Conservation (phyloP, 306 rosid genomes). For the Citrullus amarus region DNA sequence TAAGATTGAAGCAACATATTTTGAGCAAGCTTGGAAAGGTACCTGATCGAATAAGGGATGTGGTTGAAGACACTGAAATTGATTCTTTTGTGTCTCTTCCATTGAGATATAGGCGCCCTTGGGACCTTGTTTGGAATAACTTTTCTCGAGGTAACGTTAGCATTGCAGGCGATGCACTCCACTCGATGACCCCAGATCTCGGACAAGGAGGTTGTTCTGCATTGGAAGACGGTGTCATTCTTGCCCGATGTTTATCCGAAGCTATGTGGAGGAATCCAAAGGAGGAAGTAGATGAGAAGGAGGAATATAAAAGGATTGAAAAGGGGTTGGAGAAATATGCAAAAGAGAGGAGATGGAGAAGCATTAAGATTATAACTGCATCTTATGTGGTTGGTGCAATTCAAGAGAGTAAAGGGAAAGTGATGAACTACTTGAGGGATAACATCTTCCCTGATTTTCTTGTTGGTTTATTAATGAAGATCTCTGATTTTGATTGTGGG, state of each 20-base stretch:
- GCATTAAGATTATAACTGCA: constrained; percentile 19
- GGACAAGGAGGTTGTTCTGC: constrained; percentile 61
- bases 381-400: too few species aligned
- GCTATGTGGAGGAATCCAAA: not conserved
- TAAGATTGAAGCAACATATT: constrained; percentile 14
- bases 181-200: constrained; percentile 56
- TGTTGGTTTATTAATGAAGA: constrained; percentile 12
- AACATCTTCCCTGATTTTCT: constrained; percentile 7
- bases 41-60: not conserved
- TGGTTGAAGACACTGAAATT: too few species aligned
- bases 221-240: constrained; percentile 43
- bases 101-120: too few species aligned
- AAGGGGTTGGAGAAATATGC: constrained; percentile 23
- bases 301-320: constrained; percentile 11
- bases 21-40: constrained; percentile 19
- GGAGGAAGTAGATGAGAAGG: not conserved
- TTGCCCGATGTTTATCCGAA: constrained; percentile 18
- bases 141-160: constrained; percentile 35
- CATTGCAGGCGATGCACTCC: constrained; percentile 59
- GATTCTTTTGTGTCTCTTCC: too few species aligned
- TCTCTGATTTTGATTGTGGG: constrained; percentile 44
- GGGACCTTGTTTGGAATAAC: not conserved
- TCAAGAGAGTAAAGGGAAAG: too few species aligned
- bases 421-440: too few species aligned
- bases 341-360: constrained; percentile 40